These are phyloP conservation scores for Macrolepiota dolichaula DNA, from an alignment of 768 basidiomycete species.

Conservation along the genomic window DNA sequence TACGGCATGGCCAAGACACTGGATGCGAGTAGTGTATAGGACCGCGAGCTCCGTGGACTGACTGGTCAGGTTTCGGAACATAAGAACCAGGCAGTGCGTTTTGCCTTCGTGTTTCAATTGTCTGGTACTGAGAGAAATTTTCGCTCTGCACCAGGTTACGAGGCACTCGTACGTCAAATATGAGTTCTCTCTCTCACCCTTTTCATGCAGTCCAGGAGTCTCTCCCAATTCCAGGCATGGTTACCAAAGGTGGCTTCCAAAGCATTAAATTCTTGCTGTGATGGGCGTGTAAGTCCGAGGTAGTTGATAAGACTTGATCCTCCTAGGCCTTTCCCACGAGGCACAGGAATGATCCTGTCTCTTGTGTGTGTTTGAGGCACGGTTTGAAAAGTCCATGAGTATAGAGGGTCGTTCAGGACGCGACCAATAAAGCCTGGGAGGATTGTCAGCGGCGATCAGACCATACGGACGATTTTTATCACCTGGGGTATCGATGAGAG, in stretches of 20 bases:
- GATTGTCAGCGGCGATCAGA: neutral
- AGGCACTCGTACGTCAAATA: neutral
- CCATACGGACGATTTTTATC: neutral
- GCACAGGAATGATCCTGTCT: conserved; percentile 15
- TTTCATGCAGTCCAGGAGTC: conserved; percentile 17
- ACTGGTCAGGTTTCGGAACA: neutral
- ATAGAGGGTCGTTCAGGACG: conserved; percentile 14
- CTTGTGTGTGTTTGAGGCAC: conserved; percentile 20
- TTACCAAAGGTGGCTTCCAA: conserved; percentile 14
- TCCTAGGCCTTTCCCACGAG: conserved; percentile 25
- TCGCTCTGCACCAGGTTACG: neutral
- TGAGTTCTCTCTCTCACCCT: conserved; percentile 7
- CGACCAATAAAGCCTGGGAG: conserved; percentile 1
- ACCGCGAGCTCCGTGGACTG: neutral
- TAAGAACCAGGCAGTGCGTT: neutral
- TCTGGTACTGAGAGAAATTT: neutral
- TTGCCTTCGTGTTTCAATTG: neutral
- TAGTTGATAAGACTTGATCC: conserved; percentile 20
- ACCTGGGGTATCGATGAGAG: conserved; percentile 18
- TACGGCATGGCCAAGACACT: neutral
- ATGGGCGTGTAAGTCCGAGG: neutral
- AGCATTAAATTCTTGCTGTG: conserved; percentile 15
- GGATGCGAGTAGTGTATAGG: conserved; percentile 12
- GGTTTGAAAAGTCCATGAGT: conserved; percentile 25
- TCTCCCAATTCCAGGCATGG: conserved; percentile 19